Conservation (phyloP, 192 early-diverging fungal species). For the Phlyctochytrium arcticum region DNA sequence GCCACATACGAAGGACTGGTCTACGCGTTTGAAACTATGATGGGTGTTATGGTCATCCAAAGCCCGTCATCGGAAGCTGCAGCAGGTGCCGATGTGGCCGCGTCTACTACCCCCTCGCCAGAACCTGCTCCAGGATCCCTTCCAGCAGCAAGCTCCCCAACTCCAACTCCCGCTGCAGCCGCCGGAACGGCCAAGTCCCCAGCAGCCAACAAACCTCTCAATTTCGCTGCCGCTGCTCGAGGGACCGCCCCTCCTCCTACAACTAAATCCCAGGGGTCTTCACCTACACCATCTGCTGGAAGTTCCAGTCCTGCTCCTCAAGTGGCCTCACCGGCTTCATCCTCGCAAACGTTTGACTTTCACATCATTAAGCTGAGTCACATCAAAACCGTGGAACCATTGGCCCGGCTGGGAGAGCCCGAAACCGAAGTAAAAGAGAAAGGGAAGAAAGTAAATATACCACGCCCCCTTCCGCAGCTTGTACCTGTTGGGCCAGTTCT, state of each 20-base stretch:
- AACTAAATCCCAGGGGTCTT: background rate
- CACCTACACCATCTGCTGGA: background rate
- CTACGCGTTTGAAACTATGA: slow-evolving; percentile 30
- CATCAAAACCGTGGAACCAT: slow-evolving; percentile 18
- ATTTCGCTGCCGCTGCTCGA: slow-evolving; percentile 18
- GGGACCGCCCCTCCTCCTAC: slow-evolving; percentile 4
- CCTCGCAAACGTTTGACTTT: slow-evolving; percentile 19
- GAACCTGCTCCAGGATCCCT: background rate
- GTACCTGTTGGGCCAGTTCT: slow-evolving; percentile 18
- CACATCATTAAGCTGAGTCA: slow-evolving; percentile 29
- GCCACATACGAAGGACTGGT: slow-evolving; percentile 26
- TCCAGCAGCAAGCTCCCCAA: background rate
- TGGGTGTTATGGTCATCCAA: slow-evolving; percentile 36
- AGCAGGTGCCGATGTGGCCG: background rate
- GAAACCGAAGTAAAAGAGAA: background rate
- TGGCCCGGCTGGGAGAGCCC: background rate
- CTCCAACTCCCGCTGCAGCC: background rate
- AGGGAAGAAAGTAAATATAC: background rate
- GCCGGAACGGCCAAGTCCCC: too few species aligned
- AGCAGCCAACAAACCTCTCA: background rate
- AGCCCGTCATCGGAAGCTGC: background rate
- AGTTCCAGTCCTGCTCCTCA: background rate
- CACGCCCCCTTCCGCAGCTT: slow-evolving; percentile 12
- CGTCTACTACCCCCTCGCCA: slow-evolving; percentile 1
- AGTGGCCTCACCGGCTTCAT: background rate